These are phyloP conservation scores for Pythium folliculosum DNA, from an alignment of 352 stramenopile species.

Conservation along the genomic window DNA sequence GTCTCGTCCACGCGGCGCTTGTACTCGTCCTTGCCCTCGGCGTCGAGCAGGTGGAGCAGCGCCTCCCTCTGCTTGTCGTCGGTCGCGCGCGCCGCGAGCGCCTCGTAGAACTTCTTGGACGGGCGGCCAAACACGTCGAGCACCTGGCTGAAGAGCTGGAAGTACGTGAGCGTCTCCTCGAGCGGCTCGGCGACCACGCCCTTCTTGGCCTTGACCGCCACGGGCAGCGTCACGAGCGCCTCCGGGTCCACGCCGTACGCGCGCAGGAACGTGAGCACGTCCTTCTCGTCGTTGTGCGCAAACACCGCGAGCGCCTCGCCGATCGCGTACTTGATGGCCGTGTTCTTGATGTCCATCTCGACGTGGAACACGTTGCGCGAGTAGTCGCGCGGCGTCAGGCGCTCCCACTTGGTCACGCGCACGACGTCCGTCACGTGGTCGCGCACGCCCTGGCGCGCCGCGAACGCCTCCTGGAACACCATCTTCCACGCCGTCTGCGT, in stretches of 20 bases:
- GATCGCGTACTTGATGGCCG: conserved; percentile 82
- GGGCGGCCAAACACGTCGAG: conserved; percentile 84
- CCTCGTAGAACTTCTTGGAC: conserved; percentile 86
- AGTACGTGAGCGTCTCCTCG: conserved; percentile 74
- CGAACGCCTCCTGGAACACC: conserved; percentile 63
- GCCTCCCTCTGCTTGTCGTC: conserved; percentile 73
- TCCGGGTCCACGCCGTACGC: conserved; percentile 69
- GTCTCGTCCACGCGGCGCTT: conserved; percentile 80
- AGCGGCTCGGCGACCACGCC: conserved; percentile 32
- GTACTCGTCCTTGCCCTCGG: conserved; percentile 83
- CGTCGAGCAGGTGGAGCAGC: conserved; percentile 48
- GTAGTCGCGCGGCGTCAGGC: conserved; percentile 80
- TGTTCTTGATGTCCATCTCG: conserved; percentile 85
- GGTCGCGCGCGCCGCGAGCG: conserved; percentile 58
- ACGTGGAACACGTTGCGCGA: conserved; percentile 87
- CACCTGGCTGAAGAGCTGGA: conserved; percentile 81
- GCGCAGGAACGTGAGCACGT: conserved; percentile 71
- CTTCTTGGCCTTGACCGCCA: conserved; percentile 59
- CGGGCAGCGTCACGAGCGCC: conserved; percentile 65
- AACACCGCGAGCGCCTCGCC: conserved; percentile 85
- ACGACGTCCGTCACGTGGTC: conserved; percentile 76
- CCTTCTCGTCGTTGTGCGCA: conserved; percentile 77
- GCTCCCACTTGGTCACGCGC: conserved; percentile 75
- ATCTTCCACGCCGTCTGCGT: conserved; percentile 70
- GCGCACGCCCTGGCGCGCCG: conserved; percentile 49